Evolutionary conservation across 139 green algal species (phyloP).

Genomic region (Chara braunii): DNA sequence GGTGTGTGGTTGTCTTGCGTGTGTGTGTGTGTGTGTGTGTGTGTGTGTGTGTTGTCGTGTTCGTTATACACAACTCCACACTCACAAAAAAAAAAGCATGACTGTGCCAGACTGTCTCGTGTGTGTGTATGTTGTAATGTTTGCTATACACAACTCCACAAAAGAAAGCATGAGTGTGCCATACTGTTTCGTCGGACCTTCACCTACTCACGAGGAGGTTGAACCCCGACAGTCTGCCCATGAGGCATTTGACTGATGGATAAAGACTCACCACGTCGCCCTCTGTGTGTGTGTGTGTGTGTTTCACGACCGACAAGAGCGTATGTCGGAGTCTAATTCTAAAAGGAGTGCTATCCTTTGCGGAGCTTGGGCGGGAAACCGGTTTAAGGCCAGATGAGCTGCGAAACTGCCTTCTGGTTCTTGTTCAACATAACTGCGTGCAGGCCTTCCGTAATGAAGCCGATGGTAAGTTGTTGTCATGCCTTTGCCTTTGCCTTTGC

Average conservation of each 20-base stretch:
- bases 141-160: too few relatives aligned
- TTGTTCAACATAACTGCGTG: conserved; percentile 43
- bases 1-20: background rate
- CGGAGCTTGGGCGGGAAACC: conserved; percentile 14
- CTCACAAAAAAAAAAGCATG: too few relatives aligned
- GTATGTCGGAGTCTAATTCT: conserved; percentile 6
- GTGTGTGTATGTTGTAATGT: too few relatives aligned
- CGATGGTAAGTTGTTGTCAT: conserved; percentile 9
- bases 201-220: too few relatives aligned
- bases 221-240: too few relatives aligned
- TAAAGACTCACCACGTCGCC: too few relatives aligned
- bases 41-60: background rate
- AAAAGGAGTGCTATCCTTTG: conserved; percentile 14
- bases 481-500: too few relatives aligned
- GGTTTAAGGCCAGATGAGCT: conserved; percentile 5
- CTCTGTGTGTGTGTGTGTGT: background rate
- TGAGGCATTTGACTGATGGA: too few relatives aligned
- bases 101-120: too few relatives aligned
- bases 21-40: conserved; percentile 1
- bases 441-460: conserved; percentile 17
- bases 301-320: conserved; percentile 2
- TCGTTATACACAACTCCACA: too few relatives aligned
- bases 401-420: conserved; percentile 35
- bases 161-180: too few relatives aligned
- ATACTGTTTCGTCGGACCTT: too few relatives aligned